A percentile compares a stretch with the other conserved stretches of the same genome.
Evolutionary conservation across 2,329 filamentous ascomycete species (phyloP).

Genomic region (Epichloe typhina): DNA sequence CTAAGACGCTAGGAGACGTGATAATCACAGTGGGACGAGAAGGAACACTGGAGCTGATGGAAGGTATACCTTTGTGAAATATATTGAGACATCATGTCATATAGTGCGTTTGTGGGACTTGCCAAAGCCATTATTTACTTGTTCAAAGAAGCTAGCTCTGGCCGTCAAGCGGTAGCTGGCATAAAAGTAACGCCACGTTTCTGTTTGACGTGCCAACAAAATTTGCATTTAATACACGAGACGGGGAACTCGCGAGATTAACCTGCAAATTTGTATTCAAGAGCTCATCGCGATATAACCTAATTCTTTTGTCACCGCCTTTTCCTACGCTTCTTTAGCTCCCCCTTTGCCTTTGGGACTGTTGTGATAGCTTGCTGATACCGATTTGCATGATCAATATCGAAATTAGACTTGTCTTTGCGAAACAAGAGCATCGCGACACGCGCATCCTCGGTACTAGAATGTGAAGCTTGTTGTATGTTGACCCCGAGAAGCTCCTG

Average conservation of each 20-base stretch:
- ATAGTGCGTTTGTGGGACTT: background rate
- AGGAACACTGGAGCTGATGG: slow-evolving; percentile 53
- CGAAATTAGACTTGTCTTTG: slow-evolving; percentile 72
- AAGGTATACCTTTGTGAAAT: slow-evolving; percentile 47
- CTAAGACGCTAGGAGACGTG: slow-evolving; percentile 58
- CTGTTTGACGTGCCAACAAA: background rate
- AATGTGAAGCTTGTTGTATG: slow-evolving; percentile 51
- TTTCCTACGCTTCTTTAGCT: slow-evolving; percentile 21
- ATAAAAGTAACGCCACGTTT: background rate
- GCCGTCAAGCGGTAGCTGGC: background rate
- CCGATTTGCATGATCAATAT: slow-evolving; percentile 60
- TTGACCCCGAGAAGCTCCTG: slow-evolving; percentile 44
- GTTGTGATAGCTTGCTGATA: slow-evolving; percentile 29
- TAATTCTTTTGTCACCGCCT: background rate
- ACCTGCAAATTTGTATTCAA: background rate
- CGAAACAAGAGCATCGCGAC: slow-evolving; percentile 84
- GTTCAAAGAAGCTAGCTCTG: background rate
- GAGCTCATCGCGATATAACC: too few species aligned
- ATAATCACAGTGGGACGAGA: slow-evolving; percentile 59
- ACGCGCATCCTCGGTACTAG: slow-evolving; percentile 66
- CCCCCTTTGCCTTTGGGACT: slow-evolving; percentile 14
- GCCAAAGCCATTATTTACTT: background rate
- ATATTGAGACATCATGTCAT: background rate
- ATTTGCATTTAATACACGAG: background rate
- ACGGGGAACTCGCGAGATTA: background rate